Percentiles rank a stretch among this genome's conserved stretches.
These are phyloP conservation scores for Phytopythium helicoides DNA, from an alignment of 352 stramenopile genomes.

Conservation along the genomic window DNA sequence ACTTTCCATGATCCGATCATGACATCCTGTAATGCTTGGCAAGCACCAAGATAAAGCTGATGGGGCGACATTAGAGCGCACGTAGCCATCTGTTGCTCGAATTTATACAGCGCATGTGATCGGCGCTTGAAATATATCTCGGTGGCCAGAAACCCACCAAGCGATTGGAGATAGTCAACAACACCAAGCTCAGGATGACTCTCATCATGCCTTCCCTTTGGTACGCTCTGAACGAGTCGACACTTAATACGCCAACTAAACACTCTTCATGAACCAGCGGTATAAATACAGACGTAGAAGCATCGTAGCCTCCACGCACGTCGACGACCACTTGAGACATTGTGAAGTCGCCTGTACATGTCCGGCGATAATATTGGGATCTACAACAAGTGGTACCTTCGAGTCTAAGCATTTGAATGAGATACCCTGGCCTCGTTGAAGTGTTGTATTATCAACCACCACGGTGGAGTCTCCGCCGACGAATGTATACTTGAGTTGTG, in stretches of 20 bases:
- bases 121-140: conserved; percentile 66
- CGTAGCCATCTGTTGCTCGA: conserved; percentile 26
- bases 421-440: conserved; percentile 48
- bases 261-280: conserved; percentile 69
- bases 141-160: conserved; percentile 40
- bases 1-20: conserved; percentile 59
- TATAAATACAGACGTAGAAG: conserved; percentile 59
- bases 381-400: conserved; percentile 36
- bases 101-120: conserved; percentile 40
- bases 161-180: conserved; percentile 40
- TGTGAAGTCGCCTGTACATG: not conserved
- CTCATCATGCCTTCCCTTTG: conserved; percentile 60
- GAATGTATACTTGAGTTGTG: conserved; percentile 54
- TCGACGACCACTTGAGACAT: not conserved
- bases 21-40: conserved; percentile 34
- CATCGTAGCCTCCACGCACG: not conserved
- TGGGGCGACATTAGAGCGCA: conserved; percentile 50
- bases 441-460: conserved; percentile 9
- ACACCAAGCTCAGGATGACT: conserved; percentile 59
- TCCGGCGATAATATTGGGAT: not conserved
- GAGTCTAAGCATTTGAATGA: conserved; percentile 58
- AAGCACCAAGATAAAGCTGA: conserved; percentile 48
- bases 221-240: conserved; percentile 54
- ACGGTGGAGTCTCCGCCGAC: conserved; percentile 34
- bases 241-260: conserved; percentile 52